phyloP scores from a whole-genome alignment of 2,329 filamentous ascomycete species.

The Macroventuria anomochaeta region DNA sequence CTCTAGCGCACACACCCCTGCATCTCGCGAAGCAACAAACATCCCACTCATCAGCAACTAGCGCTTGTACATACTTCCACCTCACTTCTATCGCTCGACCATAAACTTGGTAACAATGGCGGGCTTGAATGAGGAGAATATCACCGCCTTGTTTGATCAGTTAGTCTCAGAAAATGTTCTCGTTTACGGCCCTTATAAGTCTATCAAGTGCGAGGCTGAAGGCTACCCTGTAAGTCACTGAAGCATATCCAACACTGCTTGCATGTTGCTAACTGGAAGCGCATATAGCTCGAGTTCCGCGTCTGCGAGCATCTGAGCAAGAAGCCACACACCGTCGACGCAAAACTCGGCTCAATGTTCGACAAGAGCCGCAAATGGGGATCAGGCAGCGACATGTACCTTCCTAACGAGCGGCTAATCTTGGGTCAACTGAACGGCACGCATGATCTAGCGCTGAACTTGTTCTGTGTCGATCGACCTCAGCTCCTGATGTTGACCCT shows the following conservation, averaged over 20 bases:
- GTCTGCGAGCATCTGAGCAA: conserved; percentile 37
- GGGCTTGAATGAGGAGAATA: conserved; percentile 17
- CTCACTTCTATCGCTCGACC: background rate
- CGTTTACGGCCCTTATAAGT: conserved; percentile 32
- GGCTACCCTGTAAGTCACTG: conserved; percentile 36
- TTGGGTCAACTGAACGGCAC: conserved; percentile 50
- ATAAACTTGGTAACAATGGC: conserved; percentile 13
- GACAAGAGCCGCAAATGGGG: conserved; percentile 36
- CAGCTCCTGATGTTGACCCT: conserved; percentile 57
- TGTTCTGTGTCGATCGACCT: conserved; percentile 57
- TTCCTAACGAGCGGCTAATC: conserved; percentile 52
- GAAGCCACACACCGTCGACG: conserved; percentile 41
- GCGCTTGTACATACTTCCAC: background rate
- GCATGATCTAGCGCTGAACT: conserved; percentile 57
- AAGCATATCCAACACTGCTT: background rate
- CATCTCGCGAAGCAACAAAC: background rate
- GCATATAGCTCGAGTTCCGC: conserved; percentile 40
- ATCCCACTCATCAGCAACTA: background rate
- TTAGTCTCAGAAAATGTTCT: conserved; percentile 35
- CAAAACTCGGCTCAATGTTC: conserved; percentile 24
- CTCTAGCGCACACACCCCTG: background rate
- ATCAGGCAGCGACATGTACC: conserved; percentile 52
- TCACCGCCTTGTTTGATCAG: conserved; percentile 32
- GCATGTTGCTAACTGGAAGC: conserved; percentile 1
- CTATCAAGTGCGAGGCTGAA: conserved; percentile 22